Conservation (phyloP, 2,329 filamentous ascomycete genomes). For the Shiraia bambusicola region DNA sequence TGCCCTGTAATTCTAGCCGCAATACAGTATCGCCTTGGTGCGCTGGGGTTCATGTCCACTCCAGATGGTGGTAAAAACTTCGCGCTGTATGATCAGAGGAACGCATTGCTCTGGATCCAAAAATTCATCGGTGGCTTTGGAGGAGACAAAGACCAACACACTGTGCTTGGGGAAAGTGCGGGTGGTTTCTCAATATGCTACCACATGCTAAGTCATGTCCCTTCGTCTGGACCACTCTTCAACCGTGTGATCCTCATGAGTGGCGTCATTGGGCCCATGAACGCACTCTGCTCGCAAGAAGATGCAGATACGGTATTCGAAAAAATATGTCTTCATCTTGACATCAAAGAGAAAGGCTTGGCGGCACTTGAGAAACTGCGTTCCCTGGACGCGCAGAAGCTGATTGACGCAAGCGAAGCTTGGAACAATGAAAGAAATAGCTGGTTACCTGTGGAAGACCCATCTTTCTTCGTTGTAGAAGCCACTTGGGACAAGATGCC, state of each 20-base stretch:
- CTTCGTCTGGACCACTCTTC: slow-evolving; percentile 19
- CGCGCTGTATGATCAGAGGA: slow-evolving; percentile 33
- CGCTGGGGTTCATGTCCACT: slow-evolving; percentile 44
- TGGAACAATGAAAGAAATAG: slow-evolving; percentile 4
- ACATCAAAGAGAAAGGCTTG: slow-evolving; percentile 14
- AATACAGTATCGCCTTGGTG: slow-evolving; percentile 32
- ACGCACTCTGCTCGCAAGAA: slow-evolving; percentile 7
- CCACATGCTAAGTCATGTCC: slow-evolving; percentile 23
- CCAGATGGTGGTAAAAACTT: slow-evolving; percentile 38
- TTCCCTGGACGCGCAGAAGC: slow-evolving; percentile 6
- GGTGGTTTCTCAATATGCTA: slow-evolving; percentile 41
- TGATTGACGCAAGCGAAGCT: slow-evolving; percentile 15
- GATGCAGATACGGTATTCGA: slow-evolving; percentile 14
- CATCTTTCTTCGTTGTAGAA: slow-evolving; percentile 16
- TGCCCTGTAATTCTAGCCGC: slow-evolving; percentile 18
- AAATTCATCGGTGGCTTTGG: slow-evolving; percentile 40
- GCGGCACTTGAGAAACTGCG: slow-evolving; percentile 11
- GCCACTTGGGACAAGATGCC: slow-evolving; percentile 25
- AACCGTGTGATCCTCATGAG: slow-evolving; percentile 23
- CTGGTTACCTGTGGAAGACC: slow-evolving; percentile 17
- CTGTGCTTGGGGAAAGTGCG: slow-evolving; percentile 49
- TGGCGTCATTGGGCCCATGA: slow-evolving; percentile 18
- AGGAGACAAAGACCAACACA: slow-evolving; percentile 34
- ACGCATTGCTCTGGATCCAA: slow-evolving; percentile 42
- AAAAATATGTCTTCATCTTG: slow-evolving; percentile 22